Percentiles rank a stretch among this genome's conserved stretches.
Conservation (phyloP, 352 stramenopile species). For the Blastocystis sp. region DNA sequence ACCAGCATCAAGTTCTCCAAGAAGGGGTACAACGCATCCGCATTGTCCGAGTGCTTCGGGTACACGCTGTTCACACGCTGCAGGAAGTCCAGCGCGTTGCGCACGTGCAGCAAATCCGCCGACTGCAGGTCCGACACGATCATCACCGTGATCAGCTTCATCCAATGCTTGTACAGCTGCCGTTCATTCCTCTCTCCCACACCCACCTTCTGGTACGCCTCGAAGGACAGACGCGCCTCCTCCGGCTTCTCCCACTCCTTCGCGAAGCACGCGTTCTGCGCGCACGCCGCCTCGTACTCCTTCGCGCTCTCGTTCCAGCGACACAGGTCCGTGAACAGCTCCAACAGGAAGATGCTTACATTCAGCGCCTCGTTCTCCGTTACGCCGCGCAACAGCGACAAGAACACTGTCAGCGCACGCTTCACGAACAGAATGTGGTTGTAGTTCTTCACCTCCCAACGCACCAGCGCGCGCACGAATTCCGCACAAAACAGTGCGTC, state of each 20-base stretch:
- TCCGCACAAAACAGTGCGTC: slow-evolving; percentile 53
- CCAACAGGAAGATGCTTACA: slow-evolving; percentile 19
- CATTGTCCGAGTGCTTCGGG: slow-evolving; percentile 20
- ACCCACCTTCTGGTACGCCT: slow-evolving; percentile 23
- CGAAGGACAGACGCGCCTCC: neutral
- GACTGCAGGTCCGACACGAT: slow-evolving; percentile 45
- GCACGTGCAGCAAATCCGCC: slow-evolving; percentile 36
- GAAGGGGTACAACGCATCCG: slow-evolving; percentile 9
- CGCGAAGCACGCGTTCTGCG: neutral
- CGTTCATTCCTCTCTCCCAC: neutral
- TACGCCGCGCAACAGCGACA: slow-evolving; percentile 3
- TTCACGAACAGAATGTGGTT: slow-evolving; percentile 21
- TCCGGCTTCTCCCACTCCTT: neutral
- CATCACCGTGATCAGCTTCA: slow-evolving; percentile 39
- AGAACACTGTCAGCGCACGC: neutral
- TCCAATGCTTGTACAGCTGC: slow-evolving; percentile 60
- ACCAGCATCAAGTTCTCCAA: slow-evolving; percentile 66
- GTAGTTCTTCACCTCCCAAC: slow-evolving; percentile 17
- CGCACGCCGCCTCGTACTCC: slow-evolving; percentile 6
- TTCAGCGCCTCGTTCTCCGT: slow-evolving; percentile 31
- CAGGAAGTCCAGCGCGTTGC: slow-evolving; percentile 58
- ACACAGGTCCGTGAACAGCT: slow-evolving; percentile 24
- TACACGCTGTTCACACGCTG: slow-evolving; percentile 45
- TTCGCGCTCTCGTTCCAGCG: neutral
- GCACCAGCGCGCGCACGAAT: slow-evolving; percentile 32